A percentile compares a stretch with the other conserved stretches of the same genome.
These are phyloP conservation scores for Collybiopsis luxurians DNA, from an alignment of 768 basidiomycete species.

Conservation along the genomic window DNA sequence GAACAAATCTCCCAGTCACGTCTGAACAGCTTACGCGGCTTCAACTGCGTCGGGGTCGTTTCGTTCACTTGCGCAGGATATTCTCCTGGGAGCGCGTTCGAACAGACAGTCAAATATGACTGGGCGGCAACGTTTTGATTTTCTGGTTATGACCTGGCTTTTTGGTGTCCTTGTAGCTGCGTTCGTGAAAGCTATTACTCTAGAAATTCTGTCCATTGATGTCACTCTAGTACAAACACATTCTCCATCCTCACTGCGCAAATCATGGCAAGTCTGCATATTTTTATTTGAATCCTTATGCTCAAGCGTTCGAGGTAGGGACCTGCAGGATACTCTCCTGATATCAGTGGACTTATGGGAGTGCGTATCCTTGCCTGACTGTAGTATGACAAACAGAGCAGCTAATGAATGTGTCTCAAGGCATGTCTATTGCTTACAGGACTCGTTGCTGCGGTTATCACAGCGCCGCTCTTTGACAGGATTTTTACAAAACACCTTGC, in stretches of 20 bases:
- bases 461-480: constrained; percentile 78
- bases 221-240: constrained; percentile 46
- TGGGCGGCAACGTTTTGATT: constrained; percentile 65
- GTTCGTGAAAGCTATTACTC: constrained; percentile 33
- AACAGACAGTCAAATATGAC: constrained; percentile 60
- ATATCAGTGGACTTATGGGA: constrained; percentile 68
- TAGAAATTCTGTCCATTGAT: not conserved
- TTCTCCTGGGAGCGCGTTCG: constrained; percentile 49
- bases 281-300: not conserved
- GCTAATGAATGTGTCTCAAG: not conserved
- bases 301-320: constrained; percentile 35
- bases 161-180: constrained; percentile 68
- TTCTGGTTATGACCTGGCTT: constrained; percentile 50
- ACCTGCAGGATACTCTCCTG: constrained; percentile 70
- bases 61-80: constrained; percentile 37
- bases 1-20: not conserved
- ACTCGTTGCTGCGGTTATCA: constrained; percentile 61
- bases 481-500: constrained; percentile 77
- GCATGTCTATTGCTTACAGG: constrained; percentile 66
- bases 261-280: constrained; percentile 52
- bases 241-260: constrained; percentile 68
- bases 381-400: not conserved
- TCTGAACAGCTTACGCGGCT: constrained; percentile 56
- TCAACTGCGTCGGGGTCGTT: constrained; percentile 58
- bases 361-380: constrained; percentile 20